Conservation (phyloP, 805 yeast genomes). For the Kuraishia capsulata region DNA sequence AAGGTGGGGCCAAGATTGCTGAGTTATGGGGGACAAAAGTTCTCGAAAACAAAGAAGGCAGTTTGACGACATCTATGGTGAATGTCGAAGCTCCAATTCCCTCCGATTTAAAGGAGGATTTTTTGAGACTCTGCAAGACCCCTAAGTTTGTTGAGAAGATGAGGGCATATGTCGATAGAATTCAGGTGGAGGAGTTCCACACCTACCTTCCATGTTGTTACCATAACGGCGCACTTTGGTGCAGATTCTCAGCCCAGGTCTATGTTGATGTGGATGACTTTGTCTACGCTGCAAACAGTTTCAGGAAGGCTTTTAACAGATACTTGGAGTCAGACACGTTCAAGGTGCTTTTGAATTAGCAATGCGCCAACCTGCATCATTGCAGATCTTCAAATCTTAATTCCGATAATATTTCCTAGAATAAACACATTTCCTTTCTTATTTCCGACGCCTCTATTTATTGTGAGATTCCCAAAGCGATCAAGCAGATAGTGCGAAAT, state of each 20-base stretch:
- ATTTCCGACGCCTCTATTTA: too few species aligned
- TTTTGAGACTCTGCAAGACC: constrained; percentile 3
- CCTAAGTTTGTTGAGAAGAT: constrained; percentile 6
- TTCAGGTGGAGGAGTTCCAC: constrained; percentile 20
- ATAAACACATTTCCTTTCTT: too few species aligned
- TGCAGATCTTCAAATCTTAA: too few species aligned
- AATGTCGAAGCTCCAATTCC: constrained; percentile 18
- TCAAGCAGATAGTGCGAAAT: too few species aligned
- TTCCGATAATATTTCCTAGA: too few species aligned
- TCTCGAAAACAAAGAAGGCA: constrained; percentile 25
- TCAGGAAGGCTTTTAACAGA: constrained; percentile 22
- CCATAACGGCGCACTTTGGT: constrained; percentile 31
- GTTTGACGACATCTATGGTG: constrained; percentile 33
- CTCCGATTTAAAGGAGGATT: background rate
- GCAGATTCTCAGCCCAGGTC: constrained; percentile 51
- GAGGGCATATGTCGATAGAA: constrained; percentile 11
- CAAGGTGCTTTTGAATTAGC: background rate
- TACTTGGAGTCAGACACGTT: background rate
- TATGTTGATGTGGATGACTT: constrained; percentile 52
- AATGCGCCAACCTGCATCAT: too few species aligned
- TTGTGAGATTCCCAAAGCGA: too few species aligned
- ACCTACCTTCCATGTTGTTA: constrained; percentile 37
- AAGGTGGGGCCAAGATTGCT: constrained; percentile 32
- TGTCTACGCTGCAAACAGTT: constrained; percentile 30
- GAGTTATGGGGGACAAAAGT: constrained; percentile 28